Base-by-base conservation (phyloP, 495 filamentous ascomycete genomes). In the Penicillium parvum region DNA sequence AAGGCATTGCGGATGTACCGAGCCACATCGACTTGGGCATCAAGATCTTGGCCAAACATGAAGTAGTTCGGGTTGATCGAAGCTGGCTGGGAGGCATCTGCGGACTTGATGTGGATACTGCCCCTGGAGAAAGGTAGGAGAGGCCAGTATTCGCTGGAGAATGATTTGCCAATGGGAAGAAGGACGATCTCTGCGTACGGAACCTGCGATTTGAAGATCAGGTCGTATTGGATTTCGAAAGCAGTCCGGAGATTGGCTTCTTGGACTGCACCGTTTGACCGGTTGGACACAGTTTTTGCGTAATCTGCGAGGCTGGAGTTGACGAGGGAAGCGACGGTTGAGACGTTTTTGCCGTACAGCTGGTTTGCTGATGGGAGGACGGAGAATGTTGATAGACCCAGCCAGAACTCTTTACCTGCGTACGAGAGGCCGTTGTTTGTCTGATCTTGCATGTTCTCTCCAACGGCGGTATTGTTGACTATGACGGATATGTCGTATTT, bases 381-480 rank as follows among this genome's bases (percentile, higher is more conserved):
- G 8, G 62, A 55, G 19, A 57, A 55, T 0, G 45, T 52, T 33
- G 41, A 40, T 9, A 25, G 32, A 19, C 54, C 54, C 18, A 44
- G 36, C 50, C 46, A 57, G 8, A 38, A 38, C 3, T 45, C 50
- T 11, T 16, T 36, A 1, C 54, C 47, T 32, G 39, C 38, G 37
- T 47, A 52, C 3, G 48, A 30, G 12, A 64, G 47, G 1, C 40
- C 49, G 15, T 43, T 65, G 37, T 64, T 65, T 2, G 51, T 60
- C 18, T 75, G 71, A 15, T 76, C 70, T 48, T 75, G 70, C 8
- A 72, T 40, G 50, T 76, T 71, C 37, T 73, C 70, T 5, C 73
- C 73, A 1, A 76, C 74, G 7, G 55, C 58, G 14, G 57, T 51
- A 26, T 69, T 64, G 16, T 71, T 57, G 37, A 75, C 58, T 22